Conservation (phyloP, 2,329 filamentous ascomycete species). For the Cryphonectria japonica region DNA sequence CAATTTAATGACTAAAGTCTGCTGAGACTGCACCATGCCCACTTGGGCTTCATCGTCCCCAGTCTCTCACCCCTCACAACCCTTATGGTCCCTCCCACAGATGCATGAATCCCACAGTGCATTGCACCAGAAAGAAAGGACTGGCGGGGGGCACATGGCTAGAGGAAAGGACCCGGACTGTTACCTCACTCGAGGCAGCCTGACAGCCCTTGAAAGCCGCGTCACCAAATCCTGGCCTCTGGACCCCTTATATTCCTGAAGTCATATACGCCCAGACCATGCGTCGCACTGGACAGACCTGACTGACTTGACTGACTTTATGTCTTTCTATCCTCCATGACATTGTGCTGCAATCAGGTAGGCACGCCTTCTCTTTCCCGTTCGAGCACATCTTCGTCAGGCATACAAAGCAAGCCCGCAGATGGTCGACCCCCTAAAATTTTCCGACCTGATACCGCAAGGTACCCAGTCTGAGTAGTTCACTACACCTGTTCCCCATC, state of each 20-base stretch:
- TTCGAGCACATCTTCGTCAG: neutral
- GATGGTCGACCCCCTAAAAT: neutral
- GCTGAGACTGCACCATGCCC: neutral
- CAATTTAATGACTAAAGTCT: neutral
- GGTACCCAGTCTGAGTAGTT: neutral
- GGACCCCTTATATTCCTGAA: neutral
- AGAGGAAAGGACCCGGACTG: too few relatives aligned
- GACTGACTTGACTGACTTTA: too few relatives aligned
- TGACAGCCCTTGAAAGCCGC: neutral
- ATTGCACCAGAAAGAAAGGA: neutral
- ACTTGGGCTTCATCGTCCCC: neutral
- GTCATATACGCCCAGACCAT: neutral
- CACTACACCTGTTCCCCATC: neutral
- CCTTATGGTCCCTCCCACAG: too few relatives aligned
- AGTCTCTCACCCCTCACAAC: neutral
- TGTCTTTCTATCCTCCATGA: too few relatives aligned
- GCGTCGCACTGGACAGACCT: too few relatives aligned
- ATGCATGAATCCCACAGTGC: neutral
- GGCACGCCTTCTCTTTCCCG: neutral
- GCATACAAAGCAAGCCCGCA: neutral
- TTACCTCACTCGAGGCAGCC: neutral
- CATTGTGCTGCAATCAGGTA: neutral
- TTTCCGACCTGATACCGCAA: neutral
- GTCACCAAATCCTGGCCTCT: neutral
- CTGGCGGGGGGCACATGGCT: neutral